Evolutionary conservation across 2,329 filamentous ascomycete genomes (phyloP), one percentile per base, ranked within the genome.

Genomic region (Piedraia hortae): DNA sequence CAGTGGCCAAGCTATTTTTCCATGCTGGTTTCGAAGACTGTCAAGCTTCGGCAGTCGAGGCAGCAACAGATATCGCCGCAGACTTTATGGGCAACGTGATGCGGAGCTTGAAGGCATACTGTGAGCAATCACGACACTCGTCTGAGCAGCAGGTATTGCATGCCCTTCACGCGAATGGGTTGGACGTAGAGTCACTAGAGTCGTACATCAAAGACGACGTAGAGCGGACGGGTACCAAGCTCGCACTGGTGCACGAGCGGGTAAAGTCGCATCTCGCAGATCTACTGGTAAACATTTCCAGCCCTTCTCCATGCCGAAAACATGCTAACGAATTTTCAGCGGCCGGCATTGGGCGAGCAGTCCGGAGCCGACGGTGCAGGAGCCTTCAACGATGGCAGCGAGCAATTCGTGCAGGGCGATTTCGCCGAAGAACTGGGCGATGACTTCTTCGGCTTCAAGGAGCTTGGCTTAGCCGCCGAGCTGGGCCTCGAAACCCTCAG

Each of bases 361-460:
- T 65, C 61, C 19, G 71, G 72, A 16, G 61, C 63, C 14, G 85
- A 93, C 39, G 85, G 80, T 16, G 78, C 70, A 4, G 73, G 71
- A 25, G 74, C 78, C 4, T 97, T 97, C 55, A 77, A 88, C 30
- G 85, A 97, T 36, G 82, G 80, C 31, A 90, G 78, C 44, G 85
- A 97, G 31, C 85, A 93, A 41, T 97, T 93, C 35, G 68, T 91
- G 21, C 77, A 74, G 20, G 85, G 85, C 29, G 85, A 97, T 45
- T 97, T 97, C 43, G 85, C 85, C 1, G 85, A 91, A 42, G 85
- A 97, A 35, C 71, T 97, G 7, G 82, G 80, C 28, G 85, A 97
- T 51, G 85, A 97, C 48, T 97, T 91, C 59, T 97, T 97, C 39
- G 85, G 85, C 13, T 93, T 97, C 60, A 80, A 78, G 41, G 80